A percentile compares a stretch with the other conserved stretches of the same genome.
Evolutionary conservation across 306 rosid species (phyloP).

Genomic region (Rubus idaeus): DNA sequence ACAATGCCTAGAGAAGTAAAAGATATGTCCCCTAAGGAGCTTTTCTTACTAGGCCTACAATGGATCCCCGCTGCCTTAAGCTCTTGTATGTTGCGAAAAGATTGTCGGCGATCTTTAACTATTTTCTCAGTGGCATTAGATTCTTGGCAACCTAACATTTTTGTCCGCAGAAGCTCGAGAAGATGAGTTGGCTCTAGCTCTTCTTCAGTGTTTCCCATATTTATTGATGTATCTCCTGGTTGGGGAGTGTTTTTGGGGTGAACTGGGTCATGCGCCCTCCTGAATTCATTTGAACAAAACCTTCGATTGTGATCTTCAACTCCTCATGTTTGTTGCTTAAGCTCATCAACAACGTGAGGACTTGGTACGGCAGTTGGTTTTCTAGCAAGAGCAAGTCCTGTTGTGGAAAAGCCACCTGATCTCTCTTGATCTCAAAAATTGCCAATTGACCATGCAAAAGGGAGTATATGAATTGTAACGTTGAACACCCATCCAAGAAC

Average conservation of each 20-base stretch:
- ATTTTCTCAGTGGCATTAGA: rapidly evolving
- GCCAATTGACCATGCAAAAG: no score
- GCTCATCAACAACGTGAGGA: conserved; percentile 15
- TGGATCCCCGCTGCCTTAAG: conserved; percentile 23
- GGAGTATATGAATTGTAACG: conserved; percentile 8
- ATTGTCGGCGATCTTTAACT: background rate
- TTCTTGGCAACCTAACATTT: background rate
- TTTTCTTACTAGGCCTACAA: background rate
- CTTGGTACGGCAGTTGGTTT: conserved; percentile 30
- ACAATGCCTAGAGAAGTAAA: background rate
- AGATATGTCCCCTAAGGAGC: conserved; percentile 1
- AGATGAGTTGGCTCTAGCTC: conserved; percentile 9
- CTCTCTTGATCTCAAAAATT: no score
- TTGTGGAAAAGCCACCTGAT: no score
- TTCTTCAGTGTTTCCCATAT: background rate
- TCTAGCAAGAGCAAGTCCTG: conserved; percentile 35
- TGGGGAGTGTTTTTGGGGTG: background rate
- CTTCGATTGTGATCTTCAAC: background rate
- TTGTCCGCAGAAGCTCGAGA: conserved; percentile 13
- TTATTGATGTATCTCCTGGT: background rate
- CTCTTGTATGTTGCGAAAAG: conserved; percentile 24
- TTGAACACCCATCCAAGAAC: conserved; percentile 29
- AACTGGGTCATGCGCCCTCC: background rate
- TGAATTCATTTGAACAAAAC: background rate
- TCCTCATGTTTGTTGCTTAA: rapidly evolving